These are phyloP conservation scores for Amylostereum chailletii DNA, from an alignment of 1,284 basidiomycete genomes.

Conservation along the genomic window DNA sequence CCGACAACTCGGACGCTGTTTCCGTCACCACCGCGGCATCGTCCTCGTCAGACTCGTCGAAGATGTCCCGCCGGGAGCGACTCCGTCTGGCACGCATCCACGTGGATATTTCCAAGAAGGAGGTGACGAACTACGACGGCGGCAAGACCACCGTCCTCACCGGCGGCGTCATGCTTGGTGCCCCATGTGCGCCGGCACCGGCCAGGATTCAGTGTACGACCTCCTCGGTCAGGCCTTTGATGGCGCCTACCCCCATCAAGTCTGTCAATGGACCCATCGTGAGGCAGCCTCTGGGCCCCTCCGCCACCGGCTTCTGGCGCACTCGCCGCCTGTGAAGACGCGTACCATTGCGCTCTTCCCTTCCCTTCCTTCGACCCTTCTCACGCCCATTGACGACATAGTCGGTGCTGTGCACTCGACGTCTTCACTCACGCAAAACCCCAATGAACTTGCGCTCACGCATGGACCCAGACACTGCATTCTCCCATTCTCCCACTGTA, in stretches of 20 bases:
- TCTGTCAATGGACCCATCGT: too few species aligned
- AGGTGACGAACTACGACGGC: constrained; percentile 75
- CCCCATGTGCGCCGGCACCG: constrained; percentile 8
- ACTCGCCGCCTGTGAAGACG: constrained; percentile 23
- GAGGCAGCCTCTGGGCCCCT: constrained; percentile 1
- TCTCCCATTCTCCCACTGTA: background rate
- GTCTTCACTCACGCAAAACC: constrained; percentile 18
- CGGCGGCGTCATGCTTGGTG: constrained; percentile 77
- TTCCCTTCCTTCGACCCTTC: constrained; percentile 17
- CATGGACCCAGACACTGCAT: constrained; percentile 9
- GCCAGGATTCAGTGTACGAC: background rate
- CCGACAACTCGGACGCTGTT: constrained; percentile 29
- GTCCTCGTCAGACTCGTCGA: constrained; percentile 23
- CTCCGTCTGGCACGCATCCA: constrained; percentile 59
- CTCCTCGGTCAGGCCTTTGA: background rate
- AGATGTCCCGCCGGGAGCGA: constrained; percentile 57
- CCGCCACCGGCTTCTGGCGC: constrained; percentile 41
- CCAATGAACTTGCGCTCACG: constrained; percentile 5
- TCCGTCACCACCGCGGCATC: constrained; percentile 27
- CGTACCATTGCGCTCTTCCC: constrained; percentile 5
- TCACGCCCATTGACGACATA: constrained; percentile 16
- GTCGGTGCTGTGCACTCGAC: constrained; percentile 17
- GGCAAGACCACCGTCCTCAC: constrained; percentile 80
- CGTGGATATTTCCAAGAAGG: constrained; percentile 61
- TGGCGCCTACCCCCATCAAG: background rate